Evolutionary conservation across 2,329 filamentous ascomycete genomes (phyloP), one percentile per base, ranked within the genome.

Genomic region (Fusarium veterinarium): DNA sequence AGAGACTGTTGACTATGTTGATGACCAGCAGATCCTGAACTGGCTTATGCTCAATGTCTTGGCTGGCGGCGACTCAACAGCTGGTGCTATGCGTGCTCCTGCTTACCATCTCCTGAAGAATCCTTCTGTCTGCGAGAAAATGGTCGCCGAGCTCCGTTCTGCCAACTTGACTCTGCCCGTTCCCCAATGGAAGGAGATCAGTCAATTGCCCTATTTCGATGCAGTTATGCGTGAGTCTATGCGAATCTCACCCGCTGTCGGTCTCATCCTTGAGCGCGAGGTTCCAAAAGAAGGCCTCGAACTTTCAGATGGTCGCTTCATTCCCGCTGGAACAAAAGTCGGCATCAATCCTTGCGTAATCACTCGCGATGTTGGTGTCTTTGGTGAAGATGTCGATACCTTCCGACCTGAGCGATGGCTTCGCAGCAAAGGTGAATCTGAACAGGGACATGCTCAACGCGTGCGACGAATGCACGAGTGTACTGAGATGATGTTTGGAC

Each of bases 31-130:
- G 33, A 60, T 76, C 0, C 59, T 72, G 28, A 75, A 75, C 8
- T 76, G 74, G 64, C 56, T 76, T 11, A 71, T 76, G 46, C 59
- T 75, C 3, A 76, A 76, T 6, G 67, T 76, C 1, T 44, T 76
- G 12, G 72, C 74, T 2, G 74, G 74, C 0, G 72, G 71, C 10
- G 74, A 76, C 17, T 75, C 74, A 0, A 76, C 72, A 0, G 74
- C 74, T 16, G 74, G 74, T 38, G 67, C 74, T 0, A 72, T 76
- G 52, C 57, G 72, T 3, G 64, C 74, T 0, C 60, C 75, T 1
- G 72, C 72, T 1, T 76, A 76, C 11, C 59, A 73, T 1, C 48
- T 67, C 0, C 40, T 76, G 6, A 76, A 76, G 35, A 46, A 75
- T 0, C 64, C 66, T 0, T 9, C n/a, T 0, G 58, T 72, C 0